Evolutionary conservation across 805 yeast species (phyloP), one percentile per base, ranked within the genome.

Genomic region (Lipomyces oligophaga): DNA sequence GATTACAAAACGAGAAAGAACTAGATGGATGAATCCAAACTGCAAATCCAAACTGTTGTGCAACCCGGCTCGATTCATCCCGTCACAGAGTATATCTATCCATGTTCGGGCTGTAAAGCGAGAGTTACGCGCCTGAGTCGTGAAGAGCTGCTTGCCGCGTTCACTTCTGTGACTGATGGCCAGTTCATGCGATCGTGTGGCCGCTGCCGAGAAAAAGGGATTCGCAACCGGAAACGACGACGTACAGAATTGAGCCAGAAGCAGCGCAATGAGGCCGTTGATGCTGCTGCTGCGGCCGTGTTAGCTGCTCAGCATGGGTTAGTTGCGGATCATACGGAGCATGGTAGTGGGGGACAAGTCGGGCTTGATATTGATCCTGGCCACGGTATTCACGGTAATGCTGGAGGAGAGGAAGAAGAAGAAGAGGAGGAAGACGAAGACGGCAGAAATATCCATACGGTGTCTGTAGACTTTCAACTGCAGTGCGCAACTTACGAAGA

Each of bases 21-120:
- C n/a, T n/a, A n/a, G n/a, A 49, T 50, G 55, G 55, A 50, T 44
- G 49, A 50, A 34, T 19, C 43, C 22, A 47, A 43, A 37, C 46
- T 50, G 15, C 55, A 32, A 21, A 50, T 50, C 11, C 55, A 42
- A 31, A 50, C 52, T 3, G 47, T 35, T 38, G 24, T 43, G 38
- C 31, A 21, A 25, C 39, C 45, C 0, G 47, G 42, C 41, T 31
- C 45, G 20, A 26, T 32, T 21, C 34, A 37, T n/a, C 44, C 40
- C 25, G 45, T 42, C 25, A 50, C 55, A 18, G 52, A 50, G 40
- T 50, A 50, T 40, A 46, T 50, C 10, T 50, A 50, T 36, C 55
- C 55, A 5, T 50, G 55, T 34, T 41, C 44, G 21, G 55, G 55
- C 27, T 50, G 55, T 49, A 50, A 50, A 38, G 46, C 55, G n/a